phyloP scores from a whole-genome alignment of 2,329 filamentous ascomycete genomes.

The Pseudocercospora macadamiae region DNA sequence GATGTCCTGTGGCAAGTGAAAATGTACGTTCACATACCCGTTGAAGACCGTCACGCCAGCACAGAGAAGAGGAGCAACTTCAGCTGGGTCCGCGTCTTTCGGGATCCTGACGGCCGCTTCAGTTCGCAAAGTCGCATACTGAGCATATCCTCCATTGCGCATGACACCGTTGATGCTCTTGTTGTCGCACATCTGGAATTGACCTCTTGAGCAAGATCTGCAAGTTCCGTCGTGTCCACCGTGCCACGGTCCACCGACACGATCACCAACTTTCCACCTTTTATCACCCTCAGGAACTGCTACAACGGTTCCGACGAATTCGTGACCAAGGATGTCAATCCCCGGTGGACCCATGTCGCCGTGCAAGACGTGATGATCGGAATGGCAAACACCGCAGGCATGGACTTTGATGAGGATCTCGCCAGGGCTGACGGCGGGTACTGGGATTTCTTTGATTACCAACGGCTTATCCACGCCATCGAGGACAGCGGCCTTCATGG shows the following conservation, averaged over 20 bases:
- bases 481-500: conserved; percentile 68
- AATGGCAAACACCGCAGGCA: conserved; percentile 73
- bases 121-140: conserved; percentile 63
- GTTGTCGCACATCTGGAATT: conserved; percentile 71
- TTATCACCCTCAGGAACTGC: conserved; percentile 59
- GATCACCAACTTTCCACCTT: conserved; percentile 64
- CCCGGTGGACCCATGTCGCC: conserved; percentile 56
- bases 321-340: conserved; percentile 59
- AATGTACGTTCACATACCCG: conserved; percentile 12
- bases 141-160: conserved; percentile 64
- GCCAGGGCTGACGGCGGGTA: conserved; percentile 59
- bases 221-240: conserved; percentile 67
- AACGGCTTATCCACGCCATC: conserved; percentile 57
- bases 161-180: conserved; percentile 66
- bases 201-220: conserved; percentile 62
- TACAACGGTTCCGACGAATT: conserved; percentile 69
- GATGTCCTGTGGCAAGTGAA: neutral
- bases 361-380: conserved; percentile 60
- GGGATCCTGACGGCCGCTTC: conserved; percentile 63
- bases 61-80: conserved; percentile 53
- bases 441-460: conserved; percentile 60
- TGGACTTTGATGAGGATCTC: conserved; percentile 72
- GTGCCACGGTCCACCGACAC: conserved; percentile 71
- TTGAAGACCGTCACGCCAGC: conserved; percentile 58
- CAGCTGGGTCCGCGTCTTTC: conserved; percentile 48